phyloP scores from a whole-genome alignment of 345 rosid genomes.

The Turritis glabra region DNA sequence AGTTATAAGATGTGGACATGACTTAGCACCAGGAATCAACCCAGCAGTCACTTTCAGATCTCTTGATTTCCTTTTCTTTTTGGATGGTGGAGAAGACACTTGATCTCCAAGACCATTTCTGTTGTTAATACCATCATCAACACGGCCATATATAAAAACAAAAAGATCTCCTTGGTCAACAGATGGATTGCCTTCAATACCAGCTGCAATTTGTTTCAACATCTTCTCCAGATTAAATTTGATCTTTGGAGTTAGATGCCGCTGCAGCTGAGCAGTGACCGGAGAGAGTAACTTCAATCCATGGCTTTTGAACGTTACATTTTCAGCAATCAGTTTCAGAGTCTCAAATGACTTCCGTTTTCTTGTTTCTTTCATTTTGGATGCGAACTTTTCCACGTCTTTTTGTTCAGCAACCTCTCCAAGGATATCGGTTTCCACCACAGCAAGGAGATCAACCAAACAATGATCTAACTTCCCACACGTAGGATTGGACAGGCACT shows the following conservation, averaged over 20 bases:
- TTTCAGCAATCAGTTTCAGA: slow-evolving; percentile 69
- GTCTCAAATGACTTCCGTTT: slow-evolving; percentile 72
- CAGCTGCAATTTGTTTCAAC: slow-evolving; percentile 71
- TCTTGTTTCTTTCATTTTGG: slow-evolving; percentile 91
- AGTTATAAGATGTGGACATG: slow-evolving; percentile 66
- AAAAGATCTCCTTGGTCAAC: slow-evolving; percentile 74
- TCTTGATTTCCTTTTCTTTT: slow-evolving; percentile 31
- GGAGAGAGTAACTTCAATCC: slow-evolving; percentile 71
- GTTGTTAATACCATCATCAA: slow-evolving; percentile 60
- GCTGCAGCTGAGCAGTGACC: slow-evolving; percentile 56
- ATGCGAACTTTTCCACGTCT: slow-evolving; percentile 78
- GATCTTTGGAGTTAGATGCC: slow-evolving; percentile 71
- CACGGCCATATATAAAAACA: slow-evolving; percentile 58
- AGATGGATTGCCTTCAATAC: slow-evolving; percentile 80
- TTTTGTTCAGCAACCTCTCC: slow-evolving; percentile 94
- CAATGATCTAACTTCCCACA: slow-evolving; percentile 77
- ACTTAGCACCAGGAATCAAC: slow-evolving; percentile 43
- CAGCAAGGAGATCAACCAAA: slow-evolving; percentile 70
- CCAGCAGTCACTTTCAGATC: slow-evolving; percentile 38
- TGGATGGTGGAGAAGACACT: slow-evolving; percentile 31
- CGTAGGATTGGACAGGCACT: slow-evolving; percentile 44
- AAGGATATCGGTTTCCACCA: slow-evolving; percentile 75
- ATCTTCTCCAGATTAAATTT: slow-evolving; percentile 70
- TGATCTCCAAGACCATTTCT: slow-evolving; percentile 46
- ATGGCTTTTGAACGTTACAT: slow-evolving; percentile 65